These are phyloP conservation scores for Mycosphaerella arachidis DNA, from an alignment of 2,329 filamentous ascomycete species.

Conservation along the genomic window DNA sequence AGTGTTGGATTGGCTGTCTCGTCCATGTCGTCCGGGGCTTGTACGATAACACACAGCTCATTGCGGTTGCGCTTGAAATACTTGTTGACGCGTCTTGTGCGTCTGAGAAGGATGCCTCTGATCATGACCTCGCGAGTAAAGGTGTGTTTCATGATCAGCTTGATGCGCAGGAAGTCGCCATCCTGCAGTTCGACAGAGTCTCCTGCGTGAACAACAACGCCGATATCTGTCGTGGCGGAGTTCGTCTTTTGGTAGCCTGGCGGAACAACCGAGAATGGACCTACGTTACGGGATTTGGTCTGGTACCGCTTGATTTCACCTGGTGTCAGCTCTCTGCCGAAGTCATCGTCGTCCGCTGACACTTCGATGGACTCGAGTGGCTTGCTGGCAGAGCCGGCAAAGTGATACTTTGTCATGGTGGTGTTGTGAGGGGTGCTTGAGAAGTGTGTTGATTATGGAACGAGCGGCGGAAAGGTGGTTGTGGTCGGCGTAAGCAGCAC, in stretches of 20 bases:
- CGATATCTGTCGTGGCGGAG: neutral
- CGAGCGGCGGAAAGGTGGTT: neutral
- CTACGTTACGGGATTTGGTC: neutral
- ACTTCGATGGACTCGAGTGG: neutral
- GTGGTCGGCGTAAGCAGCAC: neutral
- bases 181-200: constrained; percentile 31
- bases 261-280: neutral
- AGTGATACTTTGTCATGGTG: neutral
- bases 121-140: constrained; percentile 29
- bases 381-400: neutral
- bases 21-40: constrained; percentile 23
- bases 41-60: constrained; percentile 43
- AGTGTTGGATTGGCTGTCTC: constrained; percentile 37
- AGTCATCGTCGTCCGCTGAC: constrained; percentile 11
- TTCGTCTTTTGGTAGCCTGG: neutral
- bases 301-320: neutral
- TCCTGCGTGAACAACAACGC: constrained; percentile 5
- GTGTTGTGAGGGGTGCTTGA: neutral
- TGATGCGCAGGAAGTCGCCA: constrained; percentile 39
- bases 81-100: constrained; percentile 31
- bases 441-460: neutral
- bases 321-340: neutral
- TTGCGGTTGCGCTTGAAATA: constrained; percentile 34
- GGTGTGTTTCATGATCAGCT: constrained; percentile 31
- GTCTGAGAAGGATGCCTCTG: constrained; percentile 36